phyloP scores from a whole-genome alignment of 2,329 filamentous ascomycete species.

The Penicillium sp. region DNA sequence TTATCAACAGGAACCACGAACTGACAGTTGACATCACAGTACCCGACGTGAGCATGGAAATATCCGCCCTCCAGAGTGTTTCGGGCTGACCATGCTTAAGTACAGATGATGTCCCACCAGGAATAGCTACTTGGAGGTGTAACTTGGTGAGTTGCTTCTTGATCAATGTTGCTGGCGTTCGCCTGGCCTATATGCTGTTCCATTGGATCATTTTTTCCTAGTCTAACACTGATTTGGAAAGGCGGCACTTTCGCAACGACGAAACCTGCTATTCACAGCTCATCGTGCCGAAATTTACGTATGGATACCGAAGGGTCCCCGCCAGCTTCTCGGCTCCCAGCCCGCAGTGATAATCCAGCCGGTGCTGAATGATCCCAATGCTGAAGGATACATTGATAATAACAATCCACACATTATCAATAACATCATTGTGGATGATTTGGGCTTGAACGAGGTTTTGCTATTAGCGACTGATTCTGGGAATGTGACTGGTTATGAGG shows the following conservation, averaged over 20 bases:
- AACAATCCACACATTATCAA: slow-evolving; percentile 61
- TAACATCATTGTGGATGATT: slow-evolving; percentile 62
- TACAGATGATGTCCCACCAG: slow-evolving; percentile 25
- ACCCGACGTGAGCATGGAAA: slow-evolving; percentile 21
- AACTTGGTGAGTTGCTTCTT: slow-evolving; percentile 37
- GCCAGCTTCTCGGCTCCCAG: slow-evolving; percentile 37
- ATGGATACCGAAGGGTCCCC: slow-evolving; percentile 43
- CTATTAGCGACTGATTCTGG: slow-evolving; percentile 69
- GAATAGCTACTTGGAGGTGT: slow-evolving; percentile 41
- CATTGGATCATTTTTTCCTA: background rate
- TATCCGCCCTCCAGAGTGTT: background rate
- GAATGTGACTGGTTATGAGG: slow-evolving; percentile 69
- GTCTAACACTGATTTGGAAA: slow-evolving; percentile 13
- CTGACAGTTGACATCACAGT: slow-evolving; percentile 25
- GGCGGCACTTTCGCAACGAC: slow-evolving; percentile 47
- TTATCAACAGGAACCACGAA: slow-evolving; percentile 12
- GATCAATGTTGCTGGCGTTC: background rate
- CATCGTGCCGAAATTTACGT: slow-evolving; percentile 42
- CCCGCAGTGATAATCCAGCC: slow-evolving; percentile 45
- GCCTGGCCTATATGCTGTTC: background rate
- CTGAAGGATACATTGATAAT: slow-evolving; percentile 54
- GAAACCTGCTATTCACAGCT: slow-evolving; percentile 48
- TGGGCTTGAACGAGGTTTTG: slow-evolving; percentile 67
- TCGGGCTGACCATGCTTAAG: slow-evolving; percentile 14
- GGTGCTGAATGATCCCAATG: slow-evolving; percentile 37